Evolutionary conservation across 2,329 filamentous ascomycete species (phyloP), one percentile per base, ranked within the genome.

Genomic region (Didymella lethalis): DNA sequence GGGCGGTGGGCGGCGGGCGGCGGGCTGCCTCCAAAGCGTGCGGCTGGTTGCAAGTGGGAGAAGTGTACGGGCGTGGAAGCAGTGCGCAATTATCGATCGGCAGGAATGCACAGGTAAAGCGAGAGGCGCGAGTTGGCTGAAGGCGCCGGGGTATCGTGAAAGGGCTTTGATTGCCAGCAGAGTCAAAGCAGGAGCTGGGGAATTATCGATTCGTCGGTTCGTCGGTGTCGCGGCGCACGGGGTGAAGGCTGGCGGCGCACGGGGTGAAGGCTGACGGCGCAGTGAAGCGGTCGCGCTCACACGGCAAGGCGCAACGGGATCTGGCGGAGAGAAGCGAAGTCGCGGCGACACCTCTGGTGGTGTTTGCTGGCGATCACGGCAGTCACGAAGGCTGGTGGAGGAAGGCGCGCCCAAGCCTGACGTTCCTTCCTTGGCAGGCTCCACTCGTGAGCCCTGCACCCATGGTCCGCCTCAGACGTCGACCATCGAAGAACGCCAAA

Each of bases 211-310:
- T 61, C 43, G 61, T 52, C 32, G 44, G 63, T 53, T 61, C 43
- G 61, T 52, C 32, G 44, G 48, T 46, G 41, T 43, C 34, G 50
- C 46, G 32, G 48, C 45, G 40, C 50, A 54, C 47, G 40, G 46
- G 41, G 28, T 23, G 20, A 45, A 47, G 47, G 56, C 29, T 57
- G 54, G 50, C 47, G n/a, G 45, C 48, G 52, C 50, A 54, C 47
- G 40, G 46, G 41, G 28, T 23, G 20, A 45, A 47, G 47, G 56
- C 29, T 57, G 54, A 56, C 47, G n/a, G 45, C 48, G 52, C 47
- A 51, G 44, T 57, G 52, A 55, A 58, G 62, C 50, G 51, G 59
- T 60, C 57, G 64, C 62, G 61, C 41, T 60, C 38, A 45, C 40
- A 49, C 38, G 55, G 58, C 48, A 51, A 54, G 40, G 49, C 56